These are phyloP conservation scores for Pelargonium fulgidum DNA, from an alignment of 441 rosid species.

Conservation along the genomic window DNA sequence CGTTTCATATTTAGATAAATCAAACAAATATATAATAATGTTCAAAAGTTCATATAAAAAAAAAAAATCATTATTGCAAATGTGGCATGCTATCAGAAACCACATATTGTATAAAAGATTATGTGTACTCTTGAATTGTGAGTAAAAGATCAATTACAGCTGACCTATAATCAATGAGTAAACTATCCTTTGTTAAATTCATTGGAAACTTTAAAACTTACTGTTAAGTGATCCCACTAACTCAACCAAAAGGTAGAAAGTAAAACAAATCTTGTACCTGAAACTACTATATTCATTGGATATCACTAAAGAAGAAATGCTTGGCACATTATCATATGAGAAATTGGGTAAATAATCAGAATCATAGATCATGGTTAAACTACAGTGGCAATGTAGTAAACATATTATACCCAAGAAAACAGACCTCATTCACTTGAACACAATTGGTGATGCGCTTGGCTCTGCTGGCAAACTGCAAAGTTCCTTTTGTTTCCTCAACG, in stretches of 20 bases:
- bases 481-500: slow-evolving; percentile 89
- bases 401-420: slow-evolving; percentile 3
- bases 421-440: slow-evolving; percentile 91
- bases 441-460: slow-evolving; percentile 89
- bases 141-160: no score
- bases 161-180: no score
- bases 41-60: not conserved
- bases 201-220: no score
- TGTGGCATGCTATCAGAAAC: no score
- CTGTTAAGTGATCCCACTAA: no score
- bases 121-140: no score
- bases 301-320: not conserved
- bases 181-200: no score
- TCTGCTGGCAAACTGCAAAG: slow-evolving; percentile 90
- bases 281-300: not conserved
- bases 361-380: not conserved
- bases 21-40: not conserved
- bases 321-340: not conserved
- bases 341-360: not conserved
- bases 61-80: not conserved
- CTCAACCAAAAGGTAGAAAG: not conserved
- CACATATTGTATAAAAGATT: no score
- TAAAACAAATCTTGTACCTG: not conserved
- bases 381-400: slow-evolving; percentile 2
- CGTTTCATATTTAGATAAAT: not conserved